Percentiles rank a stretch among this genome's conserved stretches.
Evolutionary conservation across 2,329 filamentous ascomycete genomes (phyloP).

Genomic region (Esteya vermicola): DNA sequence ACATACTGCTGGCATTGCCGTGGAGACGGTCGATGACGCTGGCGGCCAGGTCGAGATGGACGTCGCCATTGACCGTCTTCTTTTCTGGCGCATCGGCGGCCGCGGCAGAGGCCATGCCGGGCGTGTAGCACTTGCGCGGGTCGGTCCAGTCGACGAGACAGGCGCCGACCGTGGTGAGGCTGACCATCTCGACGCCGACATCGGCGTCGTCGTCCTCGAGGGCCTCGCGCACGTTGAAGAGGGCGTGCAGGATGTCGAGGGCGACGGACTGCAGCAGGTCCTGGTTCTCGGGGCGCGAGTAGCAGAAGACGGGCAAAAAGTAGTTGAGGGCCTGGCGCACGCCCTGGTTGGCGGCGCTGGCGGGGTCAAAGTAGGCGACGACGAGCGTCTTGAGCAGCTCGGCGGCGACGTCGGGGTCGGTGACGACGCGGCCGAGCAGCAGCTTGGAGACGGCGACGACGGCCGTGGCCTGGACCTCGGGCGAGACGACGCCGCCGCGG

Average conservation of each 20-base stretch:
- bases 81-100: slow-evolving; percentile 36
- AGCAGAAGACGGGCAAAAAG: slow-evolving; percentile 90
- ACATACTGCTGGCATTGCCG: slow-evolving; percentile 51
- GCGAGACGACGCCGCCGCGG: slow-evolving; percentile 45
- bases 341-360: slow-evolving; percentile 64
- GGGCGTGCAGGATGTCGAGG: slow-evolving; percentile 58
- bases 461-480: slow-evolving; percentile 67
- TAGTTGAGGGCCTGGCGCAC: slow-evolving; percentile 82
- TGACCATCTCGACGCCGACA: slow-evolving; percentile 64
- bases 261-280: slow-evolving; percentile 64
- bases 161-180: slow-evolving; percentile 61
- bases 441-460: slow-evolving; percentile 76
- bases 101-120: slow-evolving; percentile 18
- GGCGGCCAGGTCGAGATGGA: slow-evolving; percentile 65
- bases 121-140: slow-evolving; percentile 59
- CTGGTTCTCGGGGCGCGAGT: slow-evolving; percentile 70
- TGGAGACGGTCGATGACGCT: slow-evolving; percentile 64
- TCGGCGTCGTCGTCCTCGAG: slow-evolving; percentile 64
- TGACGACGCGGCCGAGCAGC: slow-evolving; percentile 65
- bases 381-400: slow-evolving; percentile 77
- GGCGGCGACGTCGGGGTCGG: slow-evolving; percentile 48
- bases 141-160: slow-evolving; percentile 94
- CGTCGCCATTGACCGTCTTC: slow-evolving; percentile 56
- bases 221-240: slow-evolving; percentile 59
- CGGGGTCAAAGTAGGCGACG: slow-evolving; percentile 78